Base-by-base conservation (phyloP, 768 basidiomycete genomes). In the Suillus alpinus region DNA sequence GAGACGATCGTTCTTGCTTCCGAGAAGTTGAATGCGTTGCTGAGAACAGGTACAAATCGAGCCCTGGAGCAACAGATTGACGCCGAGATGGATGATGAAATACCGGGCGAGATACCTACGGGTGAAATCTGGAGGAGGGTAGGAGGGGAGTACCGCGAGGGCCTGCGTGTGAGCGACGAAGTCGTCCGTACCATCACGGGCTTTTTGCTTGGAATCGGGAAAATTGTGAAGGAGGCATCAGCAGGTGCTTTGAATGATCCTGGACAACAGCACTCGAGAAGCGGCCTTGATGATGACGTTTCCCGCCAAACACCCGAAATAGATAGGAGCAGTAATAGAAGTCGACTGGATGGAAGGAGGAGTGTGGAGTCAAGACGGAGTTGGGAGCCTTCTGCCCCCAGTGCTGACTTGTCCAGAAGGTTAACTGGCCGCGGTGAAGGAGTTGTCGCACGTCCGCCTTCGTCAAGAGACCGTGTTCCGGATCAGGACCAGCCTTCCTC, bases 1-100 rank as follows among this genome's bases (percentile, higher is more conserved):
- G 83, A 86, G 67, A 77, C 77, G 16, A 80, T 92, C 34, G 88
- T 89, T 13, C 77, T 80, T 55, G 79, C 84, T 34, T 83, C 89
- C n/a, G 87, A 89, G 62, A 79, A 81, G 63, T 74, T 94, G 58
- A 89, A 91, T 65, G 80, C 67, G 56, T 75, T 89, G 64, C 71
- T 93, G 65, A 78, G 86, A 50, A 68, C 72, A 1, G 84, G 82
- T 2, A 86, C 84, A 14, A 75, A 79, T 59, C 74, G 78, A 44
- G 87, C 92, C 1, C 71, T 92, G 56, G 88, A 91, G 63, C 80
- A 83, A 58, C 89, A 92, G 72, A 87, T 94, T 52, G 83, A 88
- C 41, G 83, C 87, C 0, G 92, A 94, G 69, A 85, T 93, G 2
- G 83, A 82, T 10, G 83, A 80, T 37, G 80, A 78, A 58, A 63